Base-by-base conservation (phyloP, 768 basidiomycete genomes). In the Agrocybe praecox region DNA sequence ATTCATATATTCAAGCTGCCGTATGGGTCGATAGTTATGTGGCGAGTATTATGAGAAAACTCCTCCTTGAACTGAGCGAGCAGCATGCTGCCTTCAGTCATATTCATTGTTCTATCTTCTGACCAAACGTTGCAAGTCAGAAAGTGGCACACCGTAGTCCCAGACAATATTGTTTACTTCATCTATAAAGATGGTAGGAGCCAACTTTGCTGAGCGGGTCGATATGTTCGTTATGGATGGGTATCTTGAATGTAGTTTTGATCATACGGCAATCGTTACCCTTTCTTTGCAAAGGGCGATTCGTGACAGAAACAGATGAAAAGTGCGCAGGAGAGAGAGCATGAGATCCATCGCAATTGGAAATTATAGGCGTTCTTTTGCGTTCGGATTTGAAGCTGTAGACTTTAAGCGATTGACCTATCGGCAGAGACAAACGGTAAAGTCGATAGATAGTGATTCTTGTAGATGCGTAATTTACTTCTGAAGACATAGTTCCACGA, bases 81-180 rank as follows among this genome's bases (percentile, higher is more conserved):
- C 73, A 63, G 88, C 85, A 14, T 81, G 66, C 51, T 70, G 76
- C 56, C 77, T 72, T 84, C 87, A 88, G 69, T 86, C 78, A 57
- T 80, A 86, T 0, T 74, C 79, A 52, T 74, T 66, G 61, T 72
- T 75, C 86, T 87, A 88, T 45, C 74, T 69, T 5, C 68, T 69
- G 0, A 77, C 71, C 1, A 88, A 75, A 5, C 83, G 75, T 50
- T 76, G 67, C 23, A 86, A 64, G 51, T 85, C 79, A 0, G 72
- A 70, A 0, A 85, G 72, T 2, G 85, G 82, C 0, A 62, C 74
- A 4, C 87, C 87, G 52, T 88, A 88, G 18, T 74, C 76, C 75
- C 80, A 77, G 0, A 70, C 77, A 0, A 76, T 78, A 17, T 76
- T 74, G 5, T 83, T 73, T 2, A 88, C 72, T 56, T 87, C 85